phyloP scores from a whole-genome alignment of 139 green algal genomes.

The Pedinophyceae sp. region DNA sequence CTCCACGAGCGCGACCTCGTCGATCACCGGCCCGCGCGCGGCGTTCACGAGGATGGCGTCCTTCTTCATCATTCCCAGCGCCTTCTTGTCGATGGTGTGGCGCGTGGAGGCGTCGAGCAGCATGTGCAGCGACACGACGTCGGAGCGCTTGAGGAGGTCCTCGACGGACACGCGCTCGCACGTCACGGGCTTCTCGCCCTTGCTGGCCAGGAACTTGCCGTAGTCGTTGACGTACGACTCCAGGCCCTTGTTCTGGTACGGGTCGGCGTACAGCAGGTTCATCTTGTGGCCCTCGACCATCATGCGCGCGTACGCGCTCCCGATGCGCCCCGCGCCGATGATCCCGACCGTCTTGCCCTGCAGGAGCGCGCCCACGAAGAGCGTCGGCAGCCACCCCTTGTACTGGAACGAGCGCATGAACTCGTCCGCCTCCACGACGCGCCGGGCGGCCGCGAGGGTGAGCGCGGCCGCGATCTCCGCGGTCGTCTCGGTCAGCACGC shows the following conservation, averaged over 20 bases:
- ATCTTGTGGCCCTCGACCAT: slow-evolving; percentile 99
- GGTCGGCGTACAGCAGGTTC: slow-evolving; percentile 94
- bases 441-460: slow-evolving; percentile 75
- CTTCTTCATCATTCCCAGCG: slow-evolving; percentile 85
- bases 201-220: slow-evolving; percentile 56
- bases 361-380: slow-evolving; percentile 77
- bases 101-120: slow-evolving; percentile 74
- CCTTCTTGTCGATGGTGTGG: slow-evolving; percentile 86
- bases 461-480: slow-evolving; percentile 88
- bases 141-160: slow-evolving; percentile 69
- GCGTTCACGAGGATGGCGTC: slow-evolving; percentile 88
- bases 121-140: slow-evolving; percentile 80
- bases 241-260: slow-evolving; percentile 69
- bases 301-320: slow-evolving; percentile 88
- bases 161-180: slow-evolving; percentile 61
- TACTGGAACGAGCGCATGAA: slow-evolving; percentile 95
- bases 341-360: slow-evolving; percentile 88
- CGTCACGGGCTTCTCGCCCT: slow-evolving; percentile 54
- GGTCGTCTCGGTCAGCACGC: slow-evolving; percentile 87
- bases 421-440: slow-evolving; percentile 80
- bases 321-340: slow-evolving; percentile 86
- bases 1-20: slow-evolving; percentile 82
- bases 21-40: slow-evolving; percentile 70
- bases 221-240: slow-evolving; percentile 61
- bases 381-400: slow-evolving; percentile 84